Base-by-base conservation (phyloP, 768 basidiomycete species). In the Tulasnella calospora region DNA sequence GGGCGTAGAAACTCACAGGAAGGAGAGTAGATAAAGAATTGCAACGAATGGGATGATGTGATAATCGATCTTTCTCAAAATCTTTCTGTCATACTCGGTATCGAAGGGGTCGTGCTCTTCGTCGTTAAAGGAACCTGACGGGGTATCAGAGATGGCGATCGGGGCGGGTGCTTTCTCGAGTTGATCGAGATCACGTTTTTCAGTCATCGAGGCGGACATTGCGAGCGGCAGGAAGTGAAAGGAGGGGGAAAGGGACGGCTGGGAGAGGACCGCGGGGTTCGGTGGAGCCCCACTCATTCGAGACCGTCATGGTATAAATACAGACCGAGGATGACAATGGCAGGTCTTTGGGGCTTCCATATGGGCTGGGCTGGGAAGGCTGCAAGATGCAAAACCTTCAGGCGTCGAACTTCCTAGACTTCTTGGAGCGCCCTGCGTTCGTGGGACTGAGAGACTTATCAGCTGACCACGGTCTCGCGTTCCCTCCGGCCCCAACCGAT, bases 21-120 rank as follows among this genome's bases (percentile, higher is more conserved):
- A 94, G 81, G 90, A 91, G 51, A 94, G 85, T 47, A 94, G 85
- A 84, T 94, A 94, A 81, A 95, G 84, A 75, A 95, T 87, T 6
- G 92, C 90, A 55, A 95, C 84, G 91, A 92, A 94, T 44, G 94
- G 94, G 41, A 94, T 87, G 77, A 94, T 74, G 33, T 81, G 82
- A 57, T 76, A 82, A 78, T 85, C 84, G 71, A 81, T 76, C 47
- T 77, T 79, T 35, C 73, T 44, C 35, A 80, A 55, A 10, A 80
- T 33, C 33, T 74, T 74, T n/a, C 70, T 55, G 27, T 80, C 79
- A 13, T 77, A 47, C 35, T 69, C 47, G 40, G 55, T 38, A n/a
- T 77, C 76, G 55, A 75, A 75, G 47, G 38, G 51, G 36, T 72
- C 61, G 61, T 67, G 27, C 27, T 67, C 33, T 23, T 67, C 61